Percentiles rank a stretch among this genome's conserved stretches.
Conservation (phyloP, 2,329 filamentous ascomycete genomes). For the Pestalotiopsis sp. region DNA sequence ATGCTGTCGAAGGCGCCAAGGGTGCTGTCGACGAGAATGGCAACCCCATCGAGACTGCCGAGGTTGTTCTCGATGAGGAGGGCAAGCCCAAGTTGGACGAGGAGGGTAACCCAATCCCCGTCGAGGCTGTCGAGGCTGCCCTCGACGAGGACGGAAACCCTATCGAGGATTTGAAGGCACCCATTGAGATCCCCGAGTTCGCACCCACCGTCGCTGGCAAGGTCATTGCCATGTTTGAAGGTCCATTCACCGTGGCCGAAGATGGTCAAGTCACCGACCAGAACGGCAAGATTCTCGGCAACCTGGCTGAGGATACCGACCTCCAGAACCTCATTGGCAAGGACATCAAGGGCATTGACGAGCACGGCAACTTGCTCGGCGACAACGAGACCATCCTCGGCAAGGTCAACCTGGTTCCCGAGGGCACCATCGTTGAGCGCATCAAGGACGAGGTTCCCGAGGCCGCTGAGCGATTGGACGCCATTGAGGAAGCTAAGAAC, state of each 20-base stretch:
- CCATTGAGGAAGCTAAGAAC: slow-evolving; percentile 26
- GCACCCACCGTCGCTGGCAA: slow-evolving; percentile 33
- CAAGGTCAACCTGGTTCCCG: slow-evolving; percentile 54
- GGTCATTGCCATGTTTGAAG: slow-evolving; percentile 34
- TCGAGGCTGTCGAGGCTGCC: neutral
- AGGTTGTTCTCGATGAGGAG: neutral
- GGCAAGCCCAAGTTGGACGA: neutral
- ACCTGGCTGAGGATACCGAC: slow-evolving; percentile 33
- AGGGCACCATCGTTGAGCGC: slow-evolving; percentile 40
- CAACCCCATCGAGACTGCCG: neutral
- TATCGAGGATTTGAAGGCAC: slow-evolving; percentile 13
- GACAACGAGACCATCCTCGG: slow-evolving; percentile 67
- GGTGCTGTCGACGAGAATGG: neutral
- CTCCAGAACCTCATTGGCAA: slow-evolving; percentile 48
- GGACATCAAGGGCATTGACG: slow-evolving; percentile 68
- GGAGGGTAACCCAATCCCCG: no score
- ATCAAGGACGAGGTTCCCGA: slow-evolving; percentile 34
- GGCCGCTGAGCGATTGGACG: slow-evolving; percentile 32
- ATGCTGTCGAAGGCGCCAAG: no score
- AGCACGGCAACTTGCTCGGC: slow-evolving; percentile 67
- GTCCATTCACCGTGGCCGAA: slow-evolving; percentile 44
- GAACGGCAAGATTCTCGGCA: slow-evolving; percentile 40
- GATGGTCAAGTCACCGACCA: slow-evolving; percentile 51
- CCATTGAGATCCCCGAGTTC: slow-evolving; percentile 33
- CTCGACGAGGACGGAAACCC: neutral